Evolutionary conservation across 768 basidiomycete genomes (phyloP).

Genomic region (Kwoniella mangroviensis): DNA sequence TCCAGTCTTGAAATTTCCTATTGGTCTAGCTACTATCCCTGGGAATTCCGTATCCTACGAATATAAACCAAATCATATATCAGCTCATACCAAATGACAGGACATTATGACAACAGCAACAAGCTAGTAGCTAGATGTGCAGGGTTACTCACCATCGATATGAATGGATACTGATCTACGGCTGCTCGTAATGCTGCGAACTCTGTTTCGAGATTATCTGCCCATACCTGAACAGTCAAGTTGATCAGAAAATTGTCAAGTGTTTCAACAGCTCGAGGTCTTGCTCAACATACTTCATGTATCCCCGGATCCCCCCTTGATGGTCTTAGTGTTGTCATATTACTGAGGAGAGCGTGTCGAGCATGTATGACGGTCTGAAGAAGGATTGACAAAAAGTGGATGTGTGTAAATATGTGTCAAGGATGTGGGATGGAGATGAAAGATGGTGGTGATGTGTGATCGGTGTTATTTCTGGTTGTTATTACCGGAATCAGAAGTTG

Average conservation of each 20-base stretch:
- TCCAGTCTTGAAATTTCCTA: constrained; percentile 92
- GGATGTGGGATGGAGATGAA: background rate
- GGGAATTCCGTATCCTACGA: constrained; percentile 96
- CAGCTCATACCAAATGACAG: background rate
- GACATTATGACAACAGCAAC: background rate
- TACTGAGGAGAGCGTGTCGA: background rate
- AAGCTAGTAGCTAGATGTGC: background rate
- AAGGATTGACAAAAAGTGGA: background rate
- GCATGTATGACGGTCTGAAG: background rate
- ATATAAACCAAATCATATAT: background rate
- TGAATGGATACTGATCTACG: constrained; percentile 88
- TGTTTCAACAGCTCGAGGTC: background rate
- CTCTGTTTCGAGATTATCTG: constrained; percentile 86
- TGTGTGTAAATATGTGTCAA: too few species aligned
- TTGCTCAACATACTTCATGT: constrained; percentile 38
- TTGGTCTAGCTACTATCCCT: constrained; percentile 95
- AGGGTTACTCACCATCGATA: constrained; percentile 77
- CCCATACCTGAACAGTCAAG: constrained; percentile 72
- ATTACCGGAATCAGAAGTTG: background rate
- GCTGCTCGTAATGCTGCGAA: constrained; percentile 84
- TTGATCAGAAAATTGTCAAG: background rate
- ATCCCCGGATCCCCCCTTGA: constrained; percentile 43
- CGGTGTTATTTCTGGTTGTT: background rate
- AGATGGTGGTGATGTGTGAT: background rate
- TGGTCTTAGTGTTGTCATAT: constrained; percentile 37